These are phyloP conservation scores for Ormosia semicastrata DNA, from an alignment of 306 rosid genomes.

Conservation along the genomic window DNA sequence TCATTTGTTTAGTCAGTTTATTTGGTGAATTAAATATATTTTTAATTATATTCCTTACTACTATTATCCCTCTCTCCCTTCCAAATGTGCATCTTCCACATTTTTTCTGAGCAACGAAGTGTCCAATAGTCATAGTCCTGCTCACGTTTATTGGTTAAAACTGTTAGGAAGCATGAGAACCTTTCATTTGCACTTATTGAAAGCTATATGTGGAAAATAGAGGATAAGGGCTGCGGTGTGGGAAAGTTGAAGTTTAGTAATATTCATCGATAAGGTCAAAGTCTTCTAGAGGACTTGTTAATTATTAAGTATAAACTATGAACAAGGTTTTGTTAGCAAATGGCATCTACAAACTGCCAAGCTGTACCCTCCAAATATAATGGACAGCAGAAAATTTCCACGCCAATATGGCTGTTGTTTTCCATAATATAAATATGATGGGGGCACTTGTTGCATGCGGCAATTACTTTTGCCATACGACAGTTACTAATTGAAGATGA, in stretches of 20 bases:
- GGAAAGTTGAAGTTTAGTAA: neutral
- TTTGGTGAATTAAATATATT: constrained; percentile 14
- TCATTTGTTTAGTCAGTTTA: constrained; percentile 13
- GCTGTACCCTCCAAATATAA: constrained; percentile 7
- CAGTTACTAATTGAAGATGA: neutral
- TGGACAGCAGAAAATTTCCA: constrained; percentile 19
- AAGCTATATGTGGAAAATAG: neutral
- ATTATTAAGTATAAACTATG: neutral
- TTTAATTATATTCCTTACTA: neutral
- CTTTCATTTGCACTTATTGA: neutral
- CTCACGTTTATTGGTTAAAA: neutral
- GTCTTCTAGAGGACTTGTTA: constrained; percentile 3
- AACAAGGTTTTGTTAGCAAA: neutral
- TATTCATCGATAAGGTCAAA: constrained; percentile 24
- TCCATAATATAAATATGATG: neutral
- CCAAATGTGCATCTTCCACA: neutral
- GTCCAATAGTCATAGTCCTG: neutral
- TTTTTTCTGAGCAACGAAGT: neutral
- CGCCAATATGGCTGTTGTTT: neutral
- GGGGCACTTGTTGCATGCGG: neutral
- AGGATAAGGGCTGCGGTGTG: neutral
- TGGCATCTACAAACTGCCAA: neutral
- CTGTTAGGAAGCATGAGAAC: neutral
- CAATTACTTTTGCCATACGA: neutral
- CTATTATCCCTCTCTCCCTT: neutral